These are phyloP conservation scores for Trichoderma brevicompactum DNA, from an alignment of 2,329 filamentous ascomycete species.

Conservation along the genomic window DNA sequence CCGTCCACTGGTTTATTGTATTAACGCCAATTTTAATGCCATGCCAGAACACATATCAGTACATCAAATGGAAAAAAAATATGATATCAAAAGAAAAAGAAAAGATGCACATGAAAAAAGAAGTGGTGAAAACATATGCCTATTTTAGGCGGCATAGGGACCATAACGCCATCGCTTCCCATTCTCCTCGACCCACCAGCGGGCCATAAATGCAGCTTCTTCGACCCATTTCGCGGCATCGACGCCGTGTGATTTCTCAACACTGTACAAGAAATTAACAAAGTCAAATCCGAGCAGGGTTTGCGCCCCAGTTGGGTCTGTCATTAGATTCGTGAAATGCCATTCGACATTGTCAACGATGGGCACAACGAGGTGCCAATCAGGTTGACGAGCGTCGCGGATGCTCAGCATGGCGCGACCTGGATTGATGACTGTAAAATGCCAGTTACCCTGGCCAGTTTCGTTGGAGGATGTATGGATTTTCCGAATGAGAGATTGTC, in stretches of 20 bases:
- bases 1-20: constrained; percentile 5
- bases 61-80: constrained; percentile 4
- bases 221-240: constrained; percentile 41
- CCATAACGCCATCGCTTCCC: constrained; percentile 42
- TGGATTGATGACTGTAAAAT: constrained; percentile 43
- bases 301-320: constrained; percentile 38
- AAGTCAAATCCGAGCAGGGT: constrained; percentile 29
- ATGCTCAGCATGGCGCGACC: constrained; percentile 42
- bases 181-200: constrained; percentile 45
- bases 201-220: constrained; percentile 41
- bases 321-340: constrained; percentile 38
- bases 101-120: neutral
- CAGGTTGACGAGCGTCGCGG: constrained; percentile 39
- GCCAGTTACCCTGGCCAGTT: constrained; percentile 39
- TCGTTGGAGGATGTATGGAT: constrained; percentile 32
- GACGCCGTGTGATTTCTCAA: constrained; percentile 33
- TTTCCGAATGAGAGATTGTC: constrained; percentile 43
- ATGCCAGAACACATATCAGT: constrained; percentile 16
- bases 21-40: constrained; percentile 25
- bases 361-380: constrained; percentile 41
- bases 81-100: constrained; percentile 2
- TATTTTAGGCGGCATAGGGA: constrained; percentile 23
- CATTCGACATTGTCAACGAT: constrained; percentile 41
- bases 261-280: constrained; percentile 32
- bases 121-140: neutral